These are phyloP conservation scores for Ceratocystis destructans DNA, from an alignment of 2,329 filamentous ascomycete species.

Conservation along the genomic window DNA sequence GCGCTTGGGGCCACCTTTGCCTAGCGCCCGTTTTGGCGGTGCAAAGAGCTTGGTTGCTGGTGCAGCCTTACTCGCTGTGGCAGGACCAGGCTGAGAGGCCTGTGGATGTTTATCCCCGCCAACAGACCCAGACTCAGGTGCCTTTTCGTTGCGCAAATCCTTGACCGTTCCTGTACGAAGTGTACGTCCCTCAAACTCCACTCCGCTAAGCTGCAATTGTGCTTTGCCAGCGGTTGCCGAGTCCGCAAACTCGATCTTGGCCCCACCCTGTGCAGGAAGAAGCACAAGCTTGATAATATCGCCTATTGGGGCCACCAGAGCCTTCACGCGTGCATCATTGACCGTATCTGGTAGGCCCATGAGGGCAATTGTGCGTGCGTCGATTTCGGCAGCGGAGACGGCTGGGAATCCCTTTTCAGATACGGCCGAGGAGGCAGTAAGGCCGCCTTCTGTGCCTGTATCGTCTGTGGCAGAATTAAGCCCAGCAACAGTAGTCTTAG, in stretches of 20 bases:
- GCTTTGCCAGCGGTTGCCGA: constrained; percentile 59
- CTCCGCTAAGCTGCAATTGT: constrained; percentile 43
- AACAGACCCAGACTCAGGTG: not conserved
- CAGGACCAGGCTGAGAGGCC: not conserved
- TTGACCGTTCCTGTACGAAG: constrained; percentile 41
- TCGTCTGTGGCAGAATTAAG: constrained; percentile 16
- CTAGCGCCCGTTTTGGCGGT: constrained; percentile 23
- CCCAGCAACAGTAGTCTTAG: constrained; percentile 31
- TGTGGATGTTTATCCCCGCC: no score
- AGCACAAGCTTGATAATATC: constrained; percentile 61
- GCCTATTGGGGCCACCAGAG: constrained; percentile 57
- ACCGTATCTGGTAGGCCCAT: constrained; percentile 85
- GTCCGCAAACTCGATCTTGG: constrained; percentile 68
- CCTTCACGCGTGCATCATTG: constrained; percentile 69
- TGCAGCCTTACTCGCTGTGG: not conserved
- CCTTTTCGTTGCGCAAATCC: constrained; percentile 36
- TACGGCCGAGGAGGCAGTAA: constrained; percentile 20
- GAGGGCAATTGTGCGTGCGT: constrained; percentile 61
- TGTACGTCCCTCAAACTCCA: constrained; percentile 40
- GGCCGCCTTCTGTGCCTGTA: constrained; percentile 23
- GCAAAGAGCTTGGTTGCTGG: constrained; percentile 16
- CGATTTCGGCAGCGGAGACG: constrained; percentile 28
- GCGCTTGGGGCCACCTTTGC: constrained; percentile 24
- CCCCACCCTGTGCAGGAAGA: constrained; percentile 69
- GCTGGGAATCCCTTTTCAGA: not conserved